Conservation (phyloP, 2,329 filamentous ascomycete species). For the Diaporthe aspalathi region DNA sequence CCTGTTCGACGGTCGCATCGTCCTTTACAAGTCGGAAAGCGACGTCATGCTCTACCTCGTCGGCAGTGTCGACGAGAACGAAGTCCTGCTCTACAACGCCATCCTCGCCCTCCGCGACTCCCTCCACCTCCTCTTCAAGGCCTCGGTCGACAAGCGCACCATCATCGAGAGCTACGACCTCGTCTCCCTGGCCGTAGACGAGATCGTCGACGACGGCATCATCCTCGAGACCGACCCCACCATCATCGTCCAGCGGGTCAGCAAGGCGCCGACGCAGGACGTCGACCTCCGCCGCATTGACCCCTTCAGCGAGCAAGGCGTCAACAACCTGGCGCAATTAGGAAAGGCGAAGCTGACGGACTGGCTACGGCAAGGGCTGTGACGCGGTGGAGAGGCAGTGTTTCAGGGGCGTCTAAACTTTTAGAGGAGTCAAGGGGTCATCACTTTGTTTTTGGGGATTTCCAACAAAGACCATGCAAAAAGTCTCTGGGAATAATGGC, state of each 20-base stretch:
- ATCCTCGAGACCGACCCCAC: constrained; percentile 98
- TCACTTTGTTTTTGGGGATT: constrained; percentile 37
- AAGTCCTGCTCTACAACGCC: constrained; percentile 95
- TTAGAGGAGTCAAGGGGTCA: constrained; percentile 39
- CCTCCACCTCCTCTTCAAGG: constrained; percentile 93
- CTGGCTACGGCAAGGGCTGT: constrained; percentile 87
- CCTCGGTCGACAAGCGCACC: constrained; percentile 96
- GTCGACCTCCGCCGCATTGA: constrained; percentile 94
- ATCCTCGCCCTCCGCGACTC: constrained; percentile 91
- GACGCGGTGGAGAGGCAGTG: constrained; percentile 44
- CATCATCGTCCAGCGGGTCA: constrained; percentile 91
- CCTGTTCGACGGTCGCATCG: constrained; percentile 94
- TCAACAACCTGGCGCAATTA: constrained; percentile 93
- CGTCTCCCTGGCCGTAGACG: constrained; percentile 91
- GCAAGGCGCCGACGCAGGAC: constrained; percentile 90
- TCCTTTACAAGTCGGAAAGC: constrained; percentile 97
- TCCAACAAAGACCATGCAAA: constrained; percentile 28
- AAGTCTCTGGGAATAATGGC: constrained; percentile 20
- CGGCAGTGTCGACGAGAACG: constrained; percentile 92
- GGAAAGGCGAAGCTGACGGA: constrained; percentile 92
- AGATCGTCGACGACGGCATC: constrained; percentile 94
- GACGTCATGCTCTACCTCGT: constrained; percentile 98
- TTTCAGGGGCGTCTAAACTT: constrained; percentile 38
- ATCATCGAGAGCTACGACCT: constrained; percentile 99
- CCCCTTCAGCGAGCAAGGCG: constrained; percentile 87